Evolutionary conservation across 208 protist genomes (phyloP).

Genomic region (Eutreptiella sp.): DNA sequence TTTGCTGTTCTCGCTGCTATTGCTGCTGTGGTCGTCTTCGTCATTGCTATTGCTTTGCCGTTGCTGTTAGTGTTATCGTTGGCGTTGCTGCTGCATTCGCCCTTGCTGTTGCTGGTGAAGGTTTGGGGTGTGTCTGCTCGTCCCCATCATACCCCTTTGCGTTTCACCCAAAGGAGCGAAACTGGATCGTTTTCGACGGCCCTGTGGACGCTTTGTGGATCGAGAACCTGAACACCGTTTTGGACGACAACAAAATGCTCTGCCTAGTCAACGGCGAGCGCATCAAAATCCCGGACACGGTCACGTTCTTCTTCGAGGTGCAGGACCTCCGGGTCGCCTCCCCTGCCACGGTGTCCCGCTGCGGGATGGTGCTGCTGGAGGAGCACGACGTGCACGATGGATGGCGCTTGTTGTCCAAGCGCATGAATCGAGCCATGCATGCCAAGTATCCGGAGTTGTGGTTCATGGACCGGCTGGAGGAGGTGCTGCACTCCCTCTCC

Average conservation of each 20-base stretch:
- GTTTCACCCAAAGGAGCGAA: conserved; percentile 58
- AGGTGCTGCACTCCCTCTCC: no score
- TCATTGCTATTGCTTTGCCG: no score
- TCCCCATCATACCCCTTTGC: no score
- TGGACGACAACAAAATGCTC: conserved; percentile 97
- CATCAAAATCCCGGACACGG: conserved; percentile 84
- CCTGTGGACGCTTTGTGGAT: conserved; percentile 98
- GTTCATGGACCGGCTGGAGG: conserved; percentile 54
- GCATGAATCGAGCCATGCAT: conserved; percentile 51
- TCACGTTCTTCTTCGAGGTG: conserved; percentile 96
- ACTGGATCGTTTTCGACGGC: conserved; percentile 97
- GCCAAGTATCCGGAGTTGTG: conserved; percentile 38
- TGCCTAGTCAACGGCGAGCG: conserved; percentile 94
- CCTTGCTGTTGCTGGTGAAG: no score
- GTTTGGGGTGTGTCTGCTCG: no score
- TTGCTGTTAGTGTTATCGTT: no score
- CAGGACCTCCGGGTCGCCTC: conserved; percentile 93
- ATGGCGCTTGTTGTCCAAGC: conserved; percentile 68
- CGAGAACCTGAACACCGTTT: conserved; percentile 98
- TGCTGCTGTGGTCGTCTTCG: no score
- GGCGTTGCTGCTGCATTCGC: no score
- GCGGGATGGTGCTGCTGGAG: conserved; percentile 97
- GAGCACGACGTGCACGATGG: conserved; percentile 80
- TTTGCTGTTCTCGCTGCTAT: no score
- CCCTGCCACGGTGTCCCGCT: conserved; percentile 95